These are phyloP conservation scores for Aspergillus tamarii DNA, from an alignment of 2,329 filamentous ascomycete species.

Conservation along the genomic window DNA sequence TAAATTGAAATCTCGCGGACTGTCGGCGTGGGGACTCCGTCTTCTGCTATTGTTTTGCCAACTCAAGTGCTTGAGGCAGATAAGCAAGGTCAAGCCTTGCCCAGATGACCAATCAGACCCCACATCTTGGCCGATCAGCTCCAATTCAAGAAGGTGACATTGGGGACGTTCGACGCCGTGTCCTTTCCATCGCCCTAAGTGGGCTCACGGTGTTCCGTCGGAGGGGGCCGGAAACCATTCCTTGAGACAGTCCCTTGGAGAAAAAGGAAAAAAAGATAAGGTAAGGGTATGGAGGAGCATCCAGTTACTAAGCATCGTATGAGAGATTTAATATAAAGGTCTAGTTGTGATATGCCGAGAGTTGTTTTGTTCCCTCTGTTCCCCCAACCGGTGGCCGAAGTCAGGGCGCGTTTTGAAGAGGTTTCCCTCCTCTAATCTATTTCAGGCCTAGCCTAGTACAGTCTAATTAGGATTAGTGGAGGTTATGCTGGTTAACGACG, in stretches of 20 bases:
- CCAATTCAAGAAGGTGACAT: not conserved
- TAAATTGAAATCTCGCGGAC: not conserved
- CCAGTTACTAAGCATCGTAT: too few species aligned
- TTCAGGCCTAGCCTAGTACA: too few species aligned
- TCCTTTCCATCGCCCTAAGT: not conserved
- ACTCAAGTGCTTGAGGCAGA: not conserved
- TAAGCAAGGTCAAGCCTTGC: not conserved
- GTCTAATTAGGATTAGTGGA: too few species aligned
- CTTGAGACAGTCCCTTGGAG: not conserved
- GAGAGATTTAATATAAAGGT: too few species aligned
- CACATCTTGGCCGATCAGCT: not conserved
- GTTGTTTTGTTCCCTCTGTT: too few species aligned
- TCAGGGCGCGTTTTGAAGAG: too few species aligned
- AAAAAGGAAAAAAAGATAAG: too few species aligned
- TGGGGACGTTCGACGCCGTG: not conserved
- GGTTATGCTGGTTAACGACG: too few species aligned
- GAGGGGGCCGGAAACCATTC: not conserved
- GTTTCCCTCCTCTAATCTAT: too few species aligned
- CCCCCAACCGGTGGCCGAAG: too few species aligned
- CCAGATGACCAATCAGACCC: not conserved
- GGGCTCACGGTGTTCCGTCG: not conserved
- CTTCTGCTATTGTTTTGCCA: not conserved
- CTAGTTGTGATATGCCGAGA: too few species aligned
- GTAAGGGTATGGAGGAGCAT: not conserved
- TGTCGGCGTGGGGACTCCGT: not conserved